Conservation (phyloP, 441 rosid genomes). For the Dalechampia spathulata region DNA sequence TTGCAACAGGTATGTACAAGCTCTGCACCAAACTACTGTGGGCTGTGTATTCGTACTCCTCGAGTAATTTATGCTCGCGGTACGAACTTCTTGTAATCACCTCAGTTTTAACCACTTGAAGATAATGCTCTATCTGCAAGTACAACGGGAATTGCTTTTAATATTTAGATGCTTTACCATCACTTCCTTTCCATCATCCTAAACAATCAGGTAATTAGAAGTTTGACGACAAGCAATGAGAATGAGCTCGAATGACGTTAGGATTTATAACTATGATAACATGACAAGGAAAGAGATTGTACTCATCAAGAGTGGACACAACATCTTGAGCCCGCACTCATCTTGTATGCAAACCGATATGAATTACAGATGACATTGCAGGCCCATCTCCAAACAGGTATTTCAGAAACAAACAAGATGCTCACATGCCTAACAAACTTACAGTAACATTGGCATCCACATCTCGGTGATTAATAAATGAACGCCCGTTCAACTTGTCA, state of each 20-base stretch:
- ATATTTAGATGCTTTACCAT: not conserved
- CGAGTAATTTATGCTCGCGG: conserved; percentile 43
- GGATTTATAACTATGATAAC: not conserved
- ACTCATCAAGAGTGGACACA: not conserved
- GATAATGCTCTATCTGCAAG: conserved; percentile 95
- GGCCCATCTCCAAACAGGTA: conserved; percentile 4
- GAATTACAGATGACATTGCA: no score
- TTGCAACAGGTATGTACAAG: conserved; percentile 69
- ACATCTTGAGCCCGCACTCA: no score
- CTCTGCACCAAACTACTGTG: conserved; percentile 87
- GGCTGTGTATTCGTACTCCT: conserved; percentile 95
- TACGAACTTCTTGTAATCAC: conserved; percentile 42
- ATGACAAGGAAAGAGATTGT: conserved; percentile 2
- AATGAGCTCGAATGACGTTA: no score
- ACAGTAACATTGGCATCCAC: conserved; percentile 94
- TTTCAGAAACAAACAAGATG: conserved; percentile 2
- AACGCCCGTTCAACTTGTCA: conserved; percentile 69
- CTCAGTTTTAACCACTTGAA: conserved; percentile 94
- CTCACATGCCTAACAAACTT: conserved; percentile 28
- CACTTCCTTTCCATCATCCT: not conserved
- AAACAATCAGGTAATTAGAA: not conserved
- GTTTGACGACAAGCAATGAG: not conserved
- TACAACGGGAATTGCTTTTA: conserved; percentile 2
- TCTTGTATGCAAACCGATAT: no score
- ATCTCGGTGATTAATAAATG: conserved; percentile 69